Evolutionary conservation across 805 yeast genomes (phyloP), one percentile per base, ranked within the genome.

Genomic region (Wickerhamia fluorescens): DNA sequence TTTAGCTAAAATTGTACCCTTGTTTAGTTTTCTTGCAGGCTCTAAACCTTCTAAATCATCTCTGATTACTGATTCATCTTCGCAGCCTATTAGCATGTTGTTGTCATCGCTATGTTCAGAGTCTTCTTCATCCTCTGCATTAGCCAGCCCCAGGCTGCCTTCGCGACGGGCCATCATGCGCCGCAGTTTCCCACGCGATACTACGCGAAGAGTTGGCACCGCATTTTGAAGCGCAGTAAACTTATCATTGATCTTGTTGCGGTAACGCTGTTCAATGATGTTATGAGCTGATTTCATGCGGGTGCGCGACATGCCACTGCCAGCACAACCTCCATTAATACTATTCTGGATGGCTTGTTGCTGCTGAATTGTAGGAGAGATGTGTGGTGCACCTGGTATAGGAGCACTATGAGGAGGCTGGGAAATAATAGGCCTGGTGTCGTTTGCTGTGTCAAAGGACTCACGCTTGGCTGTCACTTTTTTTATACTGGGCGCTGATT

Each of bases 1-100:
- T 46, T 83, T 83, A 21, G 84, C 66, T 30, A 83, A 58, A 9
- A 83, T 80, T 16, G 79, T 78, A 9, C 89, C 92, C 53, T 83
- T 83, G 51, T 81, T 82, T 31, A 84, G 60, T 48, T 81, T 81
- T 19, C 72, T 55, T 7, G 88, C 87, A 0, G 92, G 92, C 14
- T 78, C 67, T 19, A 82, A 61, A 3, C 92, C 94, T 38, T 82
- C 92, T 14, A 81, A 56, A 31, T 75, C 78, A 17, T 27, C 16
- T n/a, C n/a, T n/a, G n/a, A n/a, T n/a, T n/a, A n/a, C n/a, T n/a
- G n/a, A n/a, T n/a, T 26, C 29, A 4, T 21, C 19, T 15, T 29
- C 32, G n/a, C 20, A 13, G n/a, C 11, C 15, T n/a, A n/a, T n/a
- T n/a, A n/a, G n/a, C n/a, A n/a, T n/a, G n/a, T n/a, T n/a, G n/a